Conservation (phyloP, 805 yeast species). For the Candida yuanshanica region DNA sequence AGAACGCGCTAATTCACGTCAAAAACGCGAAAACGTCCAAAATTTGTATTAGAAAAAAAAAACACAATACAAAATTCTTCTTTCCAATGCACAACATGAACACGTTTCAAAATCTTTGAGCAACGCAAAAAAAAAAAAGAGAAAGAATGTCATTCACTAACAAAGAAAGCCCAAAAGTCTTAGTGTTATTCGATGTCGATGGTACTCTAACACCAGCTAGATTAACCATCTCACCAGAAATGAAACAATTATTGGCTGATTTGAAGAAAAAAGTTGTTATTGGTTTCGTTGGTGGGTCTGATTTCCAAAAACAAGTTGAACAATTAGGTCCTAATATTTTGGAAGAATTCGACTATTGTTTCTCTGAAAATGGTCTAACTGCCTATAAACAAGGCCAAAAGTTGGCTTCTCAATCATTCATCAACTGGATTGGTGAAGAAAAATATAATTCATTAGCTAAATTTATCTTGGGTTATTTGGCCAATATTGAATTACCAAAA, state of each 20-base stretch:
- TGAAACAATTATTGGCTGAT: slow-evolving; percentile 61
- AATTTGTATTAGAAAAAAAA: too few relatives aligned
- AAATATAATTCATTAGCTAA: slow-evolving; percentile 84
- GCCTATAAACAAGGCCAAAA: slow-evolving; percentile 90
- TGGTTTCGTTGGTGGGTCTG: slow-evolving; percentile 98
- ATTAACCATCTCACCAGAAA: slow-evolving; percentile 67
- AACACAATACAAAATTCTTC: too few relatives aligned
- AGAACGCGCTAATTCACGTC: too few relatives aligned
- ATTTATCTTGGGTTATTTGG: slow-evolving; percentile 78
- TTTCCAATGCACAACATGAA: too few relatives aligned
- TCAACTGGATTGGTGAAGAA: slow-evolving; percentile 92
- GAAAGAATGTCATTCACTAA: slow-evolving; percentile 54
- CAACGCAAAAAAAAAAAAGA: too few relatives aligned
- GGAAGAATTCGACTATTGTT: slow-evolving; percentile 86
- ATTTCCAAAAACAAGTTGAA: slow-evolving; percentile 89
- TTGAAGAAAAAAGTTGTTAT: slow-evolving; percentile 89
- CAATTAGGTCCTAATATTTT: slow-evolving; percentile 83
- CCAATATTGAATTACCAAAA: slow-evolving; percentile 85
- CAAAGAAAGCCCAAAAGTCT: slow-evolving; percentile 76
- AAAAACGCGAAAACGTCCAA: too few relatives aligned
- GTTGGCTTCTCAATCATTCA: slow-evolving; percentile 90
- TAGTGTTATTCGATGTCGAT: slow-evolving; percentile 95
- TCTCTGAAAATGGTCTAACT: slow-evolving; percentile 96
- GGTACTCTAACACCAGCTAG: slow-evolving; percentile 99
- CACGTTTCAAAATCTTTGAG: neutral